A percentile compares a stretch with the other conserved stretches of the same genome.
Conservation (phyloP, 768 basidiomycete genomes). For the Hericium coralloides region DNA sequence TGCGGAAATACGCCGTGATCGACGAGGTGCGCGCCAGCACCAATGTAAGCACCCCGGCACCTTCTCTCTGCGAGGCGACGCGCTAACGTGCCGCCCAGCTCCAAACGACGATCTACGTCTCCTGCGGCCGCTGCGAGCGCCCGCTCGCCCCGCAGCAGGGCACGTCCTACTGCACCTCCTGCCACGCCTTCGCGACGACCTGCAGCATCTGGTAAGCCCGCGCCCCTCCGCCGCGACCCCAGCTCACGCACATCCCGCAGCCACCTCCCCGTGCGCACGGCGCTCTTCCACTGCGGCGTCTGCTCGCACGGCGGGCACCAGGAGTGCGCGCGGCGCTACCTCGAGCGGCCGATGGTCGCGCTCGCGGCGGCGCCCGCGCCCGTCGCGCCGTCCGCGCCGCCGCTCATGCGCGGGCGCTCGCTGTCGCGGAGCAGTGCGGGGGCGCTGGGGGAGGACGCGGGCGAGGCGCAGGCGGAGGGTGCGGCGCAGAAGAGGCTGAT, state of each 20-base stretch:
- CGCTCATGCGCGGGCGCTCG: constrained; percentile 8
- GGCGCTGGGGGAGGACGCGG: constrained; percentile 8
- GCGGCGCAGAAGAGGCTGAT: constrained; percentile 17
- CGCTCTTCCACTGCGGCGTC: constrained; percentile 66
- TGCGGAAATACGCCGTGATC: constrained; percentile 53
- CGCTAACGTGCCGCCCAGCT: constrained; percentile 33
- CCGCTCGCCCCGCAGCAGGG: constrained; percentile 40
- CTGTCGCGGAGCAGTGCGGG: constrained; percentile 15
- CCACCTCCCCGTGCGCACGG: constrained; percentile 63
- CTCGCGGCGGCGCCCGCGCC: constrained; percentile 24
- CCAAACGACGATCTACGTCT: constrained; percentile 62
- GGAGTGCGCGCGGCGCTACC: constrained; percentile 61
- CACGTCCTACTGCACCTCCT: constrained; percentile 49
- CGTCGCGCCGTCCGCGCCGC: constrained; percentile 9
- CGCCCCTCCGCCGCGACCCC: not conserved
- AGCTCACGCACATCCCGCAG: constrained; percentile 27
- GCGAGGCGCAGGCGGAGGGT: constrained; percentile 6
- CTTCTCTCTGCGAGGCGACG: not conserved
- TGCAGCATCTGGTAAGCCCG: constrained; percentile 69
- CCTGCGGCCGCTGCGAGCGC: constrained; percentile 64
- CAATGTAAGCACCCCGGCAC: constrained; percentile 31
- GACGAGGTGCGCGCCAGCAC: constrained; percentile 46
- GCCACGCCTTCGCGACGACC: constrained; percentile 33
- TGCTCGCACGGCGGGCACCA: constrained; percentile 81
- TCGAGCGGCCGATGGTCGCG: constrained; percentile 45